Conservation (phyloP, 139 green algal genomes). For the Medakamo hakoo region DNA sequence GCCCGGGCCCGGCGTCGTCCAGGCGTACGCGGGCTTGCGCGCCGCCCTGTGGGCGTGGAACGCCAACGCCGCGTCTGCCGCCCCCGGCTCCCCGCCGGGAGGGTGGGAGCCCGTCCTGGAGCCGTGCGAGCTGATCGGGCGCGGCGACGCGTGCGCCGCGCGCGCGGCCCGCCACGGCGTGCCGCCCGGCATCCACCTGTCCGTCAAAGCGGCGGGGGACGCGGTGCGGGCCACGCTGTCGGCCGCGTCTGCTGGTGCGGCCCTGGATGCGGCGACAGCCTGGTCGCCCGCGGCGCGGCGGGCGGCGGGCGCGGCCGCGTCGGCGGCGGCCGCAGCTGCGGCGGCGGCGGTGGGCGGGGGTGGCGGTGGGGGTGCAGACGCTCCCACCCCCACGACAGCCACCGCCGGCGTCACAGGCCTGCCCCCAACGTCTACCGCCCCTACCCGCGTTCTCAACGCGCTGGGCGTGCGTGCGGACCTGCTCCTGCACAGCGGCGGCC, state of each 20-base stretch:
- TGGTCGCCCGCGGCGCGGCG: slow-evolving; percentile 8
- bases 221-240: slow-evolving; percentile 32
- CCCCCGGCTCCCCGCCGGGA: slow-evolving; percentile 9
- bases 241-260: slow-evolving; percentile 17
- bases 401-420: too few species aligned
- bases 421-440: too few species aligned
- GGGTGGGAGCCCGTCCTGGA: slow-evolving; percentile 78
- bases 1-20: slow-evolving; percentile 5
- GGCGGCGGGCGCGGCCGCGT: neutral
- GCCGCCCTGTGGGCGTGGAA: slow-evolving; percentile 46
- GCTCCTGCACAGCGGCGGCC: neutral
- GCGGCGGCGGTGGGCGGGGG: slow-evolving; percentile 6
- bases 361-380: too few species aligned
- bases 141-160: slow-evolving; percentile 19
- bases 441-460: slow-evolving; percentile 38
- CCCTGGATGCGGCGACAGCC: slow-evolving; percentile 26
- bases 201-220: slow-evolving; percentile 32
- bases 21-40: slow-evolving; percentile 29
- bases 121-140: slow-evolving; percentile 55
- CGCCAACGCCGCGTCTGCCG: too few species aligned
- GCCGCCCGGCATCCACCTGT: slow-evolving; percentile 21
- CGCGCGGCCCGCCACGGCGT: slow-evolving; percentile 19
- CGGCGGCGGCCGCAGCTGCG: neutral
- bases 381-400: too few species aligned
- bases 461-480: slow-evolving; percentile 40